Base-by-base conservation (phyloP, 2,329 filamentous ascomycete genomes). In the Ascosphaera pollenicola region DNA sequence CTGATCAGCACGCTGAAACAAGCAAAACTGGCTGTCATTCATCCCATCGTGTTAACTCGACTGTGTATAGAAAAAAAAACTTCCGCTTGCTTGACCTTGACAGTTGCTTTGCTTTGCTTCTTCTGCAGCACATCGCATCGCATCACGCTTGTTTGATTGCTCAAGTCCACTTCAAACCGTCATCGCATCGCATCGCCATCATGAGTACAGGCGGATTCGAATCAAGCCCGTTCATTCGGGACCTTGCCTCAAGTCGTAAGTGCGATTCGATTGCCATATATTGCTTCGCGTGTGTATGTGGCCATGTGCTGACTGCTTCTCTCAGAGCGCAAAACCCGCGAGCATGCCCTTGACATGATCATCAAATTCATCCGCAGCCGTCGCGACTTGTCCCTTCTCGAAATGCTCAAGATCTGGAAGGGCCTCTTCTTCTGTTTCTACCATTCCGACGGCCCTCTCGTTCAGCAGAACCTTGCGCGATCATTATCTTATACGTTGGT, bases 391-490 rank as follows among this genome's bases (percentile, higher is more conserved):
- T 62, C 70, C 15, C 63, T 70, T 32, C 57, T 78, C 47, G 84
- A 93, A 46, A 65, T 82, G 38, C 65, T 87, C 43, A 93, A 93
- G 63, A 70, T 95, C 46, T 93, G 84, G 83, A 92, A 91, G 54
- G 87, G 84, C 3, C 70, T 95, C 16, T 94, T 89, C 65, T 94
- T 84, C 66, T 73, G 70, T 69, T 72, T 89, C 51, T 94, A 83
- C 78, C 89, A 93, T 75, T 83, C 78, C 57, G 85, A 94, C 65
- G 80, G 84, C 37, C 77, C 84, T 8, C 62, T 75, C n/a, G 76
- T 80, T 2, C 87, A 94, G 63, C 84, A 93, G 64, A 70, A 70
- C 35, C 77, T 95, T 36, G 79, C 80, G 48, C 62, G 67, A 47
- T 76, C 85, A 44, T 76, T 95, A 40, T 79, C 84, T 35, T 69